A percentile compares a stretch with the other conserved stretches of the same genome.
Evolutionary conservation across 2,329 filamentous ascomycete genomes (phyloP).

Genomic region (Phialophora verrucosa): DNA sequence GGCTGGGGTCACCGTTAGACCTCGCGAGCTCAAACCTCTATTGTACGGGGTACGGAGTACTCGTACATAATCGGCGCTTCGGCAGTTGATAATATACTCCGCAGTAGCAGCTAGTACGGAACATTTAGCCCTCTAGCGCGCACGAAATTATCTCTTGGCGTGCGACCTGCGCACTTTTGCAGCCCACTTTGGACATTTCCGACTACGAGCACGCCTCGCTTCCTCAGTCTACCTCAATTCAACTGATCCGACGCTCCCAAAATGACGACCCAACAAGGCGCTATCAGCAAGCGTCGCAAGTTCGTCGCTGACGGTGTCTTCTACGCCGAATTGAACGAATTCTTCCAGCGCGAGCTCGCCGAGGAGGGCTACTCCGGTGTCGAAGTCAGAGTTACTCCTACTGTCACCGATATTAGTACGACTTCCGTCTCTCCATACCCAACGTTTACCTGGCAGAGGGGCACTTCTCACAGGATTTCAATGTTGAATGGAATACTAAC

Average conservation of each 20-base stretch:
- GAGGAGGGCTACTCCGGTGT: slow-evolving; percentile 99
- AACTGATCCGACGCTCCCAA: slow-evolving; percentile 16
- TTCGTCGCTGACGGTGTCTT: slow-evolving; percentile 98
- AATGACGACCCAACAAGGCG: slow-evolving; percentile 59
- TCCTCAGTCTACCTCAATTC: neutral
- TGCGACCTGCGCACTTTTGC: slow-evolving; percentile 3
- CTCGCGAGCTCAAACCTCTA: too few species aligned
- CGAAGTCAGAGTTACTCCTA: slow-evolving; percentile 99
- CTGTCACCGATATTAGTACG: slow-evolving; percentile 96
- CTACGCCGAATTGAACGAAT: slow-evolving; percentile 99
- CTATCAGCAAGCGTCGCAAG: slow-evolving; percentile 64
- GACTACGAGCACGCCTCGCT: neutral
- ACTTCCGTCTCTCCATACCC: slow-evolving; percentile 29
- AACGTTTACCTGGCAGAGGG: neutral
- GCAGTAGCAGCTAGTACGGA: neutral
- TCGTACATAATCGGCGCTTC: neutral
- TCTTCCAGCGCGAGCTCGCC: slow-evolving; percentile 99
- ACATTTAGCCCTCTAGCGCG: neutral
- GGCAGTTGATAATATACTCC: neutral
- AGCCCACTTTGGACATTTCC: neutral
- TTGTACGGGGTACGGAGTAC: too few species aligned
- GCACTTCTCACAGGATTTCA: neutral
- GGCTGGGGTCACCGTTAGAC: too few species aligned
- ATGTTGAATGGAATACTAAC: slow-evolving; percentile 2
- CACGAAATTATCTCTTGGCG: slow-evolving; percentile 27